These are phyloP conservation scores for Rhizopogon salebrosus DNA, from an alignment of 768 basidiomycete genomes.

Conservation along the genomic window DNA sequence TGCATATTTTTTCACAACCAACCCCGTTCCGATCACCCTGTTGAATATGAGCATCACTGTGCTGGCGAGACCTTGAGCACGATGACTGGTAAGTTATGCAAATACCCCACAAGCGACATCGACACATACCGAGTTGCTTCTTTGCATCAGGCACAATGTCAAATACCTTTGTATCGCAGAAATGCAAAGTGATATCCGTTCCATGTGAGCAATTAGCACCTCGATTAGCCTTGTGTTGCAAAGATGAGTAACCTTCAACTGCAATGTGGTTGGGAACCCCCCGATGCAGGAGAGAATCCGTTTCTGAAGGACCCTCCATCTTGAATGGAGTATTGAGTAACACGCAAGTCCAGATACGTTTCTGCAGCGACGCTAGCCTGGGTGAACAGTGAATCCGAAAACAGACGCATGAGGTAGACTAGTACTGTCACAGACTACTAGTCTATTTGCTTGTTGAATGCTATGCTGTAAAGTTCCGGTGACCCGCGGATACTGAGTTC, in stretches of 20 bases:
- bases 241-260: not conserved
- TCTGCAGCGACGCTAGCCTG: too few species aligned
- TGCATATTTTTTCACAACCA: constrained; percentile 2
- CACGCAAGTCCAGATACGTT: too few species aligned
- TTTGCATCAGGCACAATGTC: constrained; percentile 45
- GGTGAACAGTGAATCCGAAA: too few species aligned
- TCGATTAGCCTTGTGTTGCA: not conserved
- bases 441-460: too few species aligned
- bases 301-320: not conserved
- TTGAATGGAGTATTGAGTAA: too few species aligned
- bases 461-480: too few species aligned
- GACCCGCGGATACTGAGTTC: too few species aligned
- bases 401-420: too few species aligned
- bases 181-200: not conserved
- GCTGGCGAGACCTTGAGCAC: constrained; percentile 29
- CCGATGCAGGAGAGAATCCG: not conserved
- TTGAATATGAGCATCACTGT: constrained; percentile 70
- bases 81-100: constrained; percentile 5
- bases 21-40: constrained; percentile 70
- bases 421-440: too few species aligned
- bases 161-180: constrained; percentile 1
- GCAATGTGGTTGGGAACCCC: not conserved
- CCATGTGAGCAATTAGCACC: not conserved
- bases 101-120: not conserved
- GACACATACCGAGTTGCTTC: constrained; percentile 43